Conservation (phyloP, 306 rosid species). For the Rosa rugosa region DNA sequence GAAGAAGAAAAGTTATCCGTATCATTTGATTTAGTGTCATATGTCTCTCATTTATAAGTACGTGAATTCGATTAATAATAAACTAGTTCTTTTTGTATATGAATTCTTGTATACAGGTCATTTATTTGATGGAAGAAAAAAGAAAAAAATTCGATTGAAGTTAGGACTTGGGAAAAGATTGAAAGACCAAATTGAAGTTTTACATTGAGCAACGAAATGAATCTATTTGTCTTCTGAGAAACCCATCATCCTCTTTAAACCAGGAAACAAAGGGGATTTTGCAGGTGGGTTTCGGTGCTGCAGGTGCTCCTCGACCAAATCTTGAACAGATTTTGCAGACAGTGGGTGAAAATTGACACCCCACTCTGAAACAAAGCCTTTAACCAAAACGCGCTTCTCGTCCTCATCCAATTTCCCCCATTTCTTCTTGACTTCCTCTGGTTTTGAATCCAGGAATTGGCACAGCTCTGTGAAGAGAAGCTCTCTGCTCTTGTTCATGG, state of each 20-base stretch:
- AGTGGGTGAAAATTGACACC: constrained; percentile 70
- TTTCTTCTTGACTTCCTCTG: constrained; percentile 46
- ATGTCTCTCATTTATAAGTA: no score
- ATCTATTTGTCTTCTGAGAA: constrained; percentile 30
- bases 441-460: constrained; percentile 40
- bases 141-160: background rate
- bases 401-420: constrained; percentile 66
- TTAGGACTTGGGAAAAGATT: no score
- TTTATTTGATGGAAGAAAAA: no score
- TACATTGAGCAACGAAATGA: background rate
- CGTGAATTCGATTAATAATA: no score
- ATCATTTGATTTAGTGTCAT: no score
- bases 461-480: constrained; percentile 64
- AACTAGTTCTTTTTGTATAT: no score
- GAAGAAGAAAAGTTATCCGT: no score
- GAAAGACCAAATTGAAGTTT: background rate
- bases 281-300: constrained; percentile 32
- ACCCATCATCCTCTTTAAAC: constrained; percentile 54
- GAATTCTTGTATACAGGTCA: no score
- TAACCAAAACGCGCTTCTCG: constrained; percentile 47
- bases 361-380: constrained; percentile 62
- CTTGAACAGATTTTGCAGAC: constrained; percentile 60
- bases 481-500: constrained; percentile 66
- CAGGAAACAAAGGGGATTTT: constrained; percentile 35
- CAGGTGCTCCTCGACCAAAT: constrained; percentile 73